Percentiles rank a stretch among this genome's conserved stretches.
phyloP scores from a whole-genome alignment of 768 basidiomycete species.

The Mycena vulgaris region DNA sequence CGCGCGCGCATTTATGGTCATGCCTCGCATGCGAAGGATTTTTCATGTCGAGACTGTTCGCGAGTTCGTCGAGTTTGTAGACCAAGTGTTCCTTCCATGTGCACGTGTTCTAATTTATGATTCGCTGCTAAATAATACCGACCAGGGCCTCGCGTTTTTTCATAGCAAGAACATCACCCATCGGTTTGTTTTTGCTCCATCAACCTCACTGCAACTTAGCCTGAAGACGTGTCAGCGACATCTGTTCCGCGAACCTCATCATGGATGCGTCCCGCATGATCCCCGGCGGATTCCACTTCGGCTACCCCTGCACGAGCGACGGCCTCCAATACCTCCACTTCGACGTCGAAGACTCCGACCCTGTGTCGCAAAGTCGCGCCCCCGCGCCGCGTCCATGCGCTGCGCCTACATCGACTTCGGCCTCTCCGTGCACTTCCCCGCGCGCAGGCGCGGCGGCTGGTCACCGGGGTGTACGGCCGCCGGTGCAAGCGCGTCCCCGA shows the following conservation, averaged over 20 bases:
- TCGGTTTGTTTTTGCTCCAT: neutral
- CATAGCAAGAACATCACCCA: slow-evolving; percentile 11
- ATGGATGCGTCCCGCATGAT: slow-evolving; percentile 10
- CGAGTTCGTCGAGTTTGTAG: no score
- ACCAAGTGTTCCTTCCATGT: no score
- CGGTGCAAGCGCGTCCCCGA: neutral
- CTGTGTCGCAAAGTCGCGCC: neutral
- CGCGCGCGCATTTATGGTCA: neutral
- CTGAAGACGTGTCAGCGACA: neutral
- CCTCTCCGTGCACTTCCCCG: neutral
- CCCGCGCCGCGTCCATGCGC: neutral
- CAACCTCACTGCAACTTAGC: neutral
- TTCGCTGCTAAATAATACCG: no score
- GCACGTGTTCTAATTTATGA: no score
- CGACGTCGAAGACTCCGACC: neutral
- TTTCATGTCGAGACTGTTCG: no score
- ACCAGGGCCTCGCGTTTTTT: neutral
- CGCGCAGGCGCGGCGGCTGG: neutral
- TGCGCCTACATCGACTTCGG: slow-evolving; percentile 17
- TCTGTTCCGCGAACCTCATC: neutral
- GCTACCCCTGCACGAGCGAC: neutral
- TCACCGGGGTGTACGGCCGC: neutral
- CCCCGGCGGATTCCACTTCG: slow-evolving; percentile 11
- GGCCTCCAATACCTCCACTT: neutral
- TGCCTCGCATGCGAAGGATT: slow-evolving; percentile 1